Conservation (phyloP, 352 stramenopile species). For the Phytophthora aleatoria region DNA sequence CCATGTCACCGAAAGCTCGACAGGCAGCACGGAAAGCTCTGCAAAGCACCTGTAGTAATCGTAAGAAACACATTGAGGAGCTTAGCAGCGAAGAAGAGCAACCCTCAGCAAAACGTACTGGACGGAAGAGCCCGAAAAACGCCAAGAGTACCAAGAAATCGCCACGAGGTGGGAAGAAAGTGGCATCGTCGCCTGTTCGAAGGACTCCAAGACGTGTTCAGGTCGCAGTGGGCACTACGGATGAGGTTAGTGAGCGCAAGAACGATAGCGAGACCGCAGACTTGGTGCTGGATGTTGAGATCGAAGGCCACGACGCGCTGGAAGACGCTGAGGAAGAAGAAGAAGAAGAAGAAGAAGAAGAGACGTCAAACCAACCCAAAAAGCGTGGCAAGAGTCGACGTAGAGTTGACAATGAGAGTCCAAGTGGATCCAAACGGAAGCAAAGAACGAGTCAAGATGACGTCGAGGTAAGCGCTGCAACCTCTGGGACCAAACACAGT, state of each 20-base stretch:
- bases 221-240: constrained; percentile 52
- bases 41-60: constrained; percentile 12
- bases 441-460: constrained; percentile 11
- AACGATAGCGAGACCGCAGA: constrained; percentile 48
- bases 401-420: constrained; percentile 7
- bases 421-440: constrained; percentile 27
- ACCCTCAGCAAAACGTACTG: constrained; percentile 2
- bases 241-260: constrained; percentile 56
- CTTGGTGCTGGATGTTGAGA: constrained; percentile 63
- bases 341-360: constrained; percentile 18
- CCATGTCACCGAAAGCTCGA: constrained; percentile 11
- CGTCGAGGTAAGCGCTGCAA: background rate
- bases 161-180: constrained; percentile 20
- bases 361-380: constrained; percentile 8
- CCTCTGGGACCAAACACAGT: background rate
- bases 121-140: constrained; percentile 22
- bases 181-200: constrained; percentile 7
- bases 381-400: constrained; percentile 13
- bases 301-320: constrained; percentile 30
- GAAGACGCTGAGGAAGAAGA: constrained; percentile 15
- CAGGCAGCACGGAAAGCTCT: constrained; percentile 21
- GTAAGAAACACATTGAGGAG: constrained; percentile 15
- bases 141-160: constrained; percentile 25
- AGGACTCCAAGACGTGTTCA: constrained; percentile 36
- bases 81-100: constrained; percentile 5